Base-by-base conservation (phyloP, 1,284 basidiomycete genomes). In the Clitocybe nebularis region DNA sequence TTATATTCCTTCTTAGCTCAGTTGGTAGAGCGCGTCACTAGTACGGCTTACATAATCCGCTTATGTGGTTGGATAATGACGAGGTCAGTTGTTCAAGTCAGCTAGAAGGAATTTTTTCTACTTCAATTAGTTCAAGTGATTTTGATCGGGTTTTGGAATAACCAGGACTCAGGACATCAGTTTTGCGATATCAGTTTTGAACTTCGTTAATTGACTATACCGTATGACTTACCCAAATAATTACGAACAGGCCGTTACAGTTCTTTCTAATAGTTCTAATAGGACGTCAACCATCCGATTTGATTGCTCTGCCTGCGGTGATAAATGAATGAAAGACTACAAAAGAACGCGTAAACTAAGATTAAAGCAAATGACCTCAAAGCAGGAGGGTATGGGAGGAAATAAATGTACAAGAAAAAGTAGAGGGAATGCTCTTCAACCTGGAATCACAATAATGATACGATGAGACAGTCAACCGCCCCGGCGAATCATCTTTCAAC, bases 11-110 rank as follows among this genome's bases (percentile, higher is more conserved):
- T 67, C 68, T 74, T 75, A 74, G 72, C 73, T 74, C 73, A 75
- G 72, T 69, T 72, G 73, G 72, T 75, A 75, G 72, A 76, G 74
- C 72, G 74, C 74, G 71, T 75, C 73, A 75, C 74, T 75, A 73
- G 73, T 74, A 72, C 19, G n/a, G n/a, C n/a, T n/a, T n/a, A n/a
- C n/a, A n/a, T n/a, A n/a, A n/a, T n/a, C n/a, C n/a, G n/a, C n/a
- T n/a, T n/a, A n/a, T n/a, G n/a, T n/a, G n/a, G n/a, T n/a, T n/a
- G n/a, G n/a, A n/a, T n/a, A n/a, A n/a, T n/a, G n/a, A n/a, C n/a
- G n/a, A n/a, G n/a, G n/a, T n/a, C n/a, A n/a, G n/a, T n/a, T n/a
- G n/a, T n/a, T n/a, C n/a, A n/a, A n/a, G n/a, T n/a, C n/a, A n/a
- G n/a, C n/a, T n/a, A n/a, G n/a, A n/a, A n/a, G n/a, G n/a, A n/a